Evolutionary conservation across 2,329 filamentous ascomycete genomes (phyloP).

Genomic region (Ophioceras dolichostomum): DNA sequence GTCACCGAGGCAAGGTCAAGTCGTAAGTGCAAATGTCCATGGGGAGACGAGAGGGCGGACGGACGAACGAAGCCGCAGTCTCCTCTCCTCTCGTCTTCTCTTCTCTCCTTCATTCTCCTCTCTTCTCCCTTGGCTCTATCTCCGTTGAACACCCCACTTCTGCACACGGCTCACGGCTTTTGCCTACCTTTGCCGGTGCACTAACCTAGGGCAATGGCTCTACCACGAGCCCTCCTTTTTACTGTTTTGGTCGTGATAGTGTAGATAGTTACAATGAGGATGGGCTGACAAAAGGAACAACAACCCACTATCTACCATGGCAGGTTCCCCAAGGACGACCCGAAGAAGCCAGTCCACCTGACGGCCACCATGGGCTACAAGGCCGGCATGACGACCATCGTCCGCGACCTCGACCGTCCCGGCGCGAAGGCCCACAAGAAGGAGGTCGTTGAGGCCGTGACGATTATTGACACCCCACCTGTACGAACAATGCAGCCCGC

Average conservation of each 20-base stretch:
- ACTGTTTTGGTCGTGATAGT: too few relatives aligned
- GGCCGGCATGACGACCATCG: slow-evolving; percentile 99
- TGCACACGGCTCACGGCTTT: too few relatives aligned
- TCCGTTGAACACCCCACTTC: too few relatives aligned
- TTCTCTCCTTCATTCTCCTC: too few relatives aligned
- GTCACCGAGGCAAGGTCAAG: slow-evolving; percentile 97
- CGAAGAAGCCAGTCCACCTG: slow-evolving; percentile 98
- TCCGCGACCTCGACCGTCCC: slow-evolving; percentile 97
- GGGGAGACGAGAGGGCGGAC: too few relatives aligned
- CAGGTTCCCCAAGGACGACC: slow-evolving; percentile 99
- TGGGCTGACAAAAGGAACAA: neutral
- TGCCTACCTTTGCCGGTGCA: too few relatives aligned
- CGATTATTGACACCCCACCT: slow-evolving; percentile 85
- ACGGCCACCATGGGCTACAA: slow-evolving; percentile 99
- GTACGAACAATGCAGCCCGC: slow-evolving; percentile 81
- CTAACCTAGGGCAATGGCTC: too few relatives aligned
- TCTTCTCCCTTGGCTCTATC: too few relatives aligned
- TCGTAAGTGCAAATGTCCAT: slow-evolving; percentile 50
- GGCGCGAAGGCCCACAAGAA: slow-evolving; percentile 99
- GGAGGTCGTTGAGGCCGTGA: slow-evolving; percentile 83
- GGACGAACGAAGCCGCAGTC: too few relatives aligned
- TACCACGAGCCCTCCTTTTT: neutral
- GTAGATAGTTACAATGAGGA: too few relatives aligned
- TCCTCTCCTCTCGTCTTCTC: too few relatives aligned
- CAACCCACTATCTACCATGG: neutral